Conservation (phyloP, 148 eudicot species). For the Chenopodium album region DNA sequence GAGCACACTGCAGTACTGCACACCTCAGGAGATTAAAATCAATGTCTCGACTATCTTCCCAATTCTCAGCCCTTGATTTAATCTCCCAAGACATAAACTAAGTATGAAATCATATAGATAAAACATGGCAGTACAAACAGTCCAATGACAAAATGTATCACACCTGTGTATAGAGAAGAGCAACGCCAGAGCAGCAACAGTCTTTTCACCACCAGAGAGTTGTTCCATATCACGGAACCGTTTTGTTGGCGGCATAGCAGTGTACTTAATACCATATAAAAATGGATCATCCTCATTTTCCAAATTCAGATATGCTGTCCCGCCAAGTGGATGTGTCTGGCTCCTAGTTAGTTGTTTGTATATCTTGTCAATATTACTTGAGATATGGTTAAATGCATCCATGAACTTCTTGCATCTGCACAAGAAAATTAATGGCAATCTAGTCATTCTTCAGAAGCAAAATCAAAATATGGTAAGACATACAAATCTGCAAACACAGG, state of each 20-base stretch:
- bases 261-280: slow-evolving; percentile 80
- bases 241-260: slow-evolving; percentile 99
- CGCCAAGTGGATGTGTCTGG: slow-evolving; percentile 86
- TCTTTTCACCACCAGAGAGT: slow-evolving; percentile 98
- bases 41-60: background rate
- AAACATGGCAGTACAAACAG: background rate
- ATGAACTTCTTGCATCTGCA: slow-evolving; percentile 70
- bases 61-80: background rate
- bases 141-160: slow-evolving; percentile 3
- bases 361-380: slow-evolving; percentile 79
- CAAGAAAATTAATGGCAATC: background rate
- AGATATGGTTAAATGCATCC: slow-evolving; percentile 90
- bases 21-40: background rate
- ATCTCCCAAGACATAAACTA: background rate
- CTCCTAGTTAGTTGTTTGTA: slow-evolving; percentile 95
- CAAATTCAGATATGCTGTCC: slow-evolving; percentile 88
- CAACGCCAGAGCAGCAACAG: slow-evolving; percentile 97
- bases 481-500: background rate
- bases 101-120: slow-evolving; percentile 6
- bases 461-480: background rate
- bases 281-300: slow-evolving; percentile 94
- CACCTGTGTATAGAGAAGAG: slow-evolving; percentile 98
- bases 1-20: background rate
- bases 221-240: slow-evolving; percentile 98
- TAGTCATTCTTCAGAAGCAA: slow-evolving; percentile 2